Evolutionary conservation across 1,284 basidiomycete species (phyloP).

Genomic region (Cutaneotrichosporon curvatum): DNA sequence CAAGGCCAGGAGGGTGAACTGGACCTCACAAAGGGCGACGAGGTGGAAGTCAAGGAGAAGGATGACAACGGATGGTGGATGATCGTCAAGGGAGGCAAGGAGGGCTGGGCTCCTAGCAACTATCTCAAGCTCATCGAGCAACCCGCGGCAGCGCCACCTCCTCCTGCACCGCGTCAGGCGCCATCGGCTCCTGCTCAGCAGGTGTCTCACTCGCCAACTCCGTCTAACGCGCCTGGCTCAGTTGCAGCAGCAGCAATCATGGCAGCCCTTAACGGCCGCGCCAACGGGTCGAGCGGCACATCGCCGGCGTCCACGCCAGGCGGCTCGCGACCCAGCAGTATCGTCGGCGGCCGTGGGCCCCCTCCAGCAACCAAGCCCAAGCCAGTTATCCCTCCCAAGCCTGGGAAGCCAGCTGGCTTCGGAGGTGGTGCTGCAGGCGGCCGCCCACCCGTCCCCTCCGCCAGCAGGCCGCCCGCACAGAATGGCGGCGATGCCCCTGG

Average conservation of each 20-base stretch:
- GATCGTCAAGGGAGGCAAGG: conserved; percentile 71
- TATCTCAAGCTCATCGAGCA: conserved; percentile 71
- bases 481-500: conserved; percentile 29
- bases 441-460: conserved; percentile 36
- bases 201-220: neutral
- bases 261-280: conserved; percentile 10
- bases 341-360: conserved; percentile 33
- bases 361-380: conserved; percentile 49
- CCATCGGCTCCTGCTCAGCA: conserved; percentile 18
- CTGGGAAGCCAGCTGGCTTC: conserved; percentile 31
- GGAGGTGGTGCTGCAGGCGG: conserved; percentile 16
- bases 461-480: conserved; percentile 21
- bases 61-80: conserved; percentile 97
- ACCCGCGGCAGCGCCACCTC: conserved; percentile 58
- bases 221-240: neutral
- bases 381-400: conserved; percentile 48
- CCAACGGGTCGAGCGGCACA: conserved; percentile 51
- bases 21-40: conserved; percentile 78
- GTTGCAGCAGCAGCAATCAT: conserved; percentile 32
- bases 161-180: conserved; percentile 55
- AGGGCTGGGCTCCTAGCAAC: conserved; percentile 95
- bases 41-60: conserved; percentile 87
- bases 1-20: conserved; percentile 88
- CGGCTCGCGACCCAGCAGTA: conserved; percentile 52
- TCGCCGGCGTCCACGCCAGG: conserved; percentile 50